These are phyloP conservation scores for Gnaphalium uliginosum DNA, from an alignment of 129 eudicot species.

Conservation along the genomic window DNA sequence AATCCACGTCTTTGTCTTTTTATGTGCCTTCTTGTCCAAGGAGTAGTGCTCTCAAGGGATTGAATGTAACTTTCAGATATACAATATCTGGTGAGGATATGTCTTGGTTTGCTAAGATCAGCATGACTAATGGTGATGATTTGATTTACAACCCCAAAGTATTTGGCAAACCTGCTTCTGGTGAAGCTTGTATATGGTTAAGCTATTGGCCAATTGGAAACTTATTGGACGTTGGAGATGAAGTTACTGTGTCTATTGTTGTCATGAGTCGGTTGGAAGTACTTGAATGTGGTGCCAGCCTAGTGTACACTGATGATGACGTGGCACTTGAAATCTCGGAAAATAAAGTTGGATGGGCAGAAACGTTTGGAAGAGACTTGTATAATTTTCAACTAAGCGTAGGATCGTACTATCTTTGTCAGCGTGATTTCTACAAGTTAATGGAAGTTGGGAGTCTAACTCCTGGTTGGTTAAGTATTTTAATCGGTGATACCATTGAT, in stretches of 20 bases:
- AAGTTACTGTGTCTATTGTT: slow-evolving; percentile 9
- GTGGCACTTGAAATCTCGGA: not conserved
- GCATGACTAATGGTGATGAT: slow-evolving; percentile 2
- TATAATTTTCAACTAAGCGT: slow-evolving; percentile 20
- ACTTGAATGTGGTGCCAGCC: slow-evolving; percentile 23
- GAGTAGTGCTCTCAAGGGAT: slow-evolving; percentile 10
- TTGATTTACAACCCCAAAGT: slow-evolving; percentile 21
- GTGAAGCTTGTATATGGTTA: slow-evolving; percentile 16
- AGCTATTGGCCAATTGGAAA: slow-evolving; percentile 36
- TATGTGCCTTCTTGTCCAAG: slow-evolving; percentile 6
- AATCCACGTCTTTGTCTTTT: slow-evolving; percentile 17
- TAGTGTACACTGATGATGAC: slow-evolving; percentile 19
- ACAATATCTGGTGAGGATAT: not conserved
- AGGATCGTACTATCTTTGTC: slow-evolving; percentile 21
- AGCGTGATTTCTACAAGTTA: not conserved
- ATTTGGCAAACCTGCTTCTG: slow-evolving; percentile 6
- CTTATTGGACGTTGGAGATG: not conserved
- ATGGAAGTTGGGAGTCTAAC: slow-evolving; percentile 1
- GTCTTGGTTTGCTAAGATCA: slow-evolving; percentile 18
- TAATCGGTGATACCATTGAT: slow-evolving; percentile 6
- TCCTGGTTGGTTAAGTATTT: not conserved
- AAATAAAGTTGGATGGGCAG: not conserved
- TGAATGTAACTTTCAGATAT: slow-evolving; percentile 5
- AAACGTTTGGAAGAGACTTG: slow-evolving; percentile 7
- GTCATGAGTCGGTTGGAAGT: slow-evolving; percentile 24